phyloP scores from a whole-genome alignment of 2,329 filamentous ascomycete genomes.

The Allantophomopsis cytisporea region DNA sequence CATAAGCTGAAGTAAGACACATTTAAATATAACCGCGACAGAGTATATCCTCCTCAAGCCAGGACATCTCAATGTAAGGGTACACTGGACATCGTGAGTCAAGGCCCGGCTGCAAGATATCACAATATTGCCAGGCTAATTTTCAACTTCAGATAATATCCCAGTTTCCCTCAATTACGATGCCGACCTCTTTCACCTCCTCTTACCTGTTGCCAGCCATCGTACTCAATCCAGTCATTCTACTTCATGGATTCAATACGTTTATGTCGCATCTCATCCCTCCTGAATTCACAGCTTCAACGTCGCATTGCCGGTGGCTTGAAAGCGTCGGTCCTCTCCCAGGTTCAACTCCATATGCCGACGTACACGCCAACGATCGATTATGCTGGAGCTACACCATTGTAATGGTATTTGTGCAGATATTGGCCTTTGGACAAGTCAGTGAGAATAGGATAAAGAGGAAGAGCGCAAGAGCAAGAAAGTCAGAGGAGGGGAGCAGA shows the following conservation, averaged over 20 bases:
- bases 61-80: no score
- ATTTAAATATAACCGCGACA: no score
- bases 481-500: constrained; percentile 1
- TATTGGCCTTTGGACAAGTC: constrained; percentile 19
- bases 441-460: constrained; percentile 11
- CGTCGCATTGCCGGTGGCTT: constrained; percentile 14
- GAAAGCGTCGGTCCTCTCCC: constrained; percentile 16
- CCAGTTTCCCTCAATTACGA: constrained; percentile 4
- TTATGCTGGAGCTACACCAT: constrained; percentile 24
- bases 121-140: neutral
- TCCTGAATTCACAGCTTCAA: constrained; percentile 13
- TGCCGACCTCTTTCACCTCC: constrained; percentile 11
- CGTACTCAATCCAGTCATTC: constrained; percentile 23
- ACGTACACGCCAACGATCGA: constrained; percentile 21
- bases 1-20: no score
- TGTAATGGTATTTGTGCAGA: constrained; percentile 22
- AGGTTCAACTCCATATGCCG: constrained; percentile 17
- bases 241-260: constrained; percentile 24
- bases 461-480: constrained; percentile 8
- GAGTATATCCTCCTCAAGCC: no score
- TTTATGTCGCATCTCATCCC: constrained; percentile 20
- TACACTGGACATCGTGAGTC: neutral
- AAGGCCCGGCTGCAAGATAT: neutral
- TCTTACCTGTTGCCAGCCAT: constrained; percentile 21
- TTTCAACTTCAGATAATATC: neutral